A percentile compares a stretch with the other conserved stretches of the same genome.
Evolutionary conservation across 179 eudicot species (phyloP).

Genomic region (Camellia oleifera): DNA sequence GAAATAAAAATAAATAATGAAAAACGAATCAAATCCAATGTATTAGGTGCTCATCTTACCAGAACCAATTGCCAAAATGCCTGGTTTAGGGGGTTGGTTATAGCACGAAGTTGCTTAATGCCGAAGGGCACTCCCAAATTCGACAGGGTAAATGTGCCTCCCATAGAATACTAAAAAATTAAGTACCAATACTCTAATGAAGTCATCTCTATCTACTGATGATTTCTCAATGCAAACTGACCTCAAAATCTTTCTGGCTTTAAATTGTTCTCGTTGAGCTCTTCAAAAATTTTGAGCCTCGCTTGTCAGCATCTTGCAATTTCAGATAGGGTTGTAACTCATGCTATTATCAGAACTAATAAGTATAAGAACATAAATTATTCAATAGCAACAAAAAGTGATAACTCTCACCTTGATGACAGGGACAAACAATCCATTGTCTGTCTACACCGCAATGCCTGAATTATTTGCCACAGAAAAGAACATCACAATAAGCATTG

Average conservation of each 20-base stretch:
- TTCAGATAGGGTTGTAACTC: not conserved
- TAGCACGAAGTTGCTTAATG: slow-evolving; percentile 93
- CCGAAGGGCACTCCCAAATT: slow-evolving; percentile 99
- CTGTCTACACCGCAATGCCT: slow-evolving; percentile 98
- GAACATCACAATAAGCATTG: not conserved
- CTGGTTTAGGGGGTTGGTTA: slow-evolving; percentile 94
- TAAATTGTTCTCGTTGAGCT: slow-evolving; percentile 83
- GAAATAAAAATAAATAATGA: too few species aligned
- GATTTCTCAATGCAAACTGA: slow-evolving; percentile 15
- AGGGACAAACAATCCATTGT: slow-evolving; percentile 90
- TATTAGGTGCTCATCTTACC: slow-evolving; percentile 40
- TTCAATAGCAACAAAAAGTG: not conserved
- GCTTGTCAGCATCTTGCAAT: slow-evolving; percentile 94
- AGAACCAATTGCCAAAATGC: slow-evolving; percentile 88
- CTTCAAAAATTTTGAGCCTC: slow-evolving; percentile 73
- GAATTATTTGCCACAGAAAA: slow-evolving; percentile 11
- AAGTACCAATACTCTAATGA: not conserved
- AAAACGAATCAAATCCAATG: not conserved
- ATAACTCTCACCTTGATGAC: slow-evolving; percentile 64
- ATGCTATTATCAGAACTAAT: not conserved
- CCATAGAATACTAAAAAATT: slow-evolving; percentile 28
- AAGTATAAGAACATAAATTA: not conserved
- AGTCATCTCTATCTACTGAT: not conserved
- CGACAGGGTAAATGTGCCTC: slow-evolving; percentile 94
- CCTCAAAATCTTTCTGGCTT: slow-evolving; percentile 94